phyloP scores from a whole-genome alignment of 2,329 filamentous ascomycete species.

The Podosphaera xanthii region DNA sequence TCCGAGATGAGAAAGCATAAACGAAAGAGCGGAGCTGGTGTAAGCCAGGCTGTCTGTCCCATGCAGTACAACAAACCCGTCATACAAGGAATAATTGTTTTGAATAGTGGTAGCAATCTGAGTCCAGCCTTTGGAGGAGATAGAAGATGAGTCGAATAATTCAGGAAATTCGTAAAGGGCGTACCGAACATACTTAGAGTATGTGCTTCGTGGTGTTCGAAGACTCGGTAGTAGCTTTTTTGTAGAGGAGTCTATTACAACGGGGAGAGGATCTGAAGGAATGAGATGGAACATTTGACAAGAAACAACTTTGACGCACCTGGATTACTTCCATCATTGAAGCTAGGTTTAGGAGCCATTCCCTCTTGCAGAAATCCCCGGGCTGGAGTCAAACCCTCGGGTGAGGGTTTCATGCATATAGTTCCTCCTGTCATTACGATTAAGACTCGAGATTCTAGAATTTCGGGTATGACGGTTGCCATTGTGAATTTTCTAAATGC shows the following conservation, averaged over 20 bases:
- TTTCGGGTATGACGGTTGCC: slow-evolving; percentile 22
- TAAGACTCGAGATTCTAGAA: slow-evolving; percentile 37
- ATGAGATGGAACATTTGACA: slow-evolving; percentile 1
- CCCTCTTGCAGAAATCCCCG: slow-evolving; percentile 40
- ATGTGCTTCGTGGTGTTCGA: slow-evolving; percentile 38
- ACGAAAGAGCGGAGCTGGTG: slow-evolving; percentile 46
- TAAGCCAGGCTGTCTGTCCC: slow-evolving; percentile 49
- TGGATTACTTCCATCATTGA: slow-evolving; percentile 41
- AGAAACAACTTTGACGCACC: slow-evolving; percentile 12
- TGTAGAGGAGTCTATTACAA: slow-evolving; percentile 10
- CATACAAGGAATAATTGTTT: slow-evolving; percentile 44
- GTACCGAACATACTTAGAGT: slow-evolving; percentile 41
- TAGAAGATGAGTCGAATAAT: slow-evolving; percentile 47
- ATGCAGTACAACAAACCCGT: slow-evolving; percentile 50
- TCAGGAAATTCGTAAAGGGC: slow-evolving; percentile 45
- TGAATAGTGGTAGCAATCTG: slow-evolving; percentile 35
- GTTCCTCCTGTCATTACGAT: slow-evolving; percentile 44
- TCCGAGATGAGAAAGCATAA: slow-evolving; percentile 49
- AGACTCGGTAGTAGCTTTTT: slow-evolving; percentile 13
- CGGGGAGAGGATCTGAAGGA: slow-evolving; percentile 13
- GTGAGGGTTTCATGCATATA: slow-evolving; percentile 49
- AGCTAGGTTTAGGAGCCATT: slow-evolving; percentile 39
- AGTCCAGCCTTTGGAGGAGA: slow-evolving; percentile 48
- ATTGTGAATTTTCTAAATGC: slow-evolving; percentile 3
- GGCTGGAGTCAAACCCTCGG: slow-evolving; percentile 37